Conservation (phyloP, 805 yeast species). For the Kuraishia piskuri region DNA sequence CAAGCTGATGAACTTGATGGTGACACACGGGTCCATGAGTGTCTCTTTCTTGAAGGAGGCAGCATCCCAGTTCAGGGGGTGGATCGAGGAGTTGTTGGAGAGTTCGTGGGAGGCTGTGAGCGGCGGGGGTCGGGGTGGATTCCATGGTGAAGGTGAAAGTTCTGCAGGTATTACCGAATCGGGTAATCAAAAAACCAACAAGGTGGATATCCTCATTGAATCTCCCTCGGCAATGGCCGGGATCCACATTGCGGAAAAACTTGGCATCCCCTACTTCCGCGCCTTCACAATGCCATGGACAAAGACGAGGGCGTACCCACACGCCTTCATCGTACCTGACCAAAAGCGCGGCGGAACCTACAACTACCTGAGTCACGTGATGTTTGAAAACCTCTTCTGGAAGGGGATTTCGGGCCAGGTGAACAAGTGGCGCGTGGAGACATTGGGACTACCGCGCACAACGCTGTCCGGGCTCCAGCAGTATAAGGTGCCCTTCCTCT, state of each 20-base stretch:
- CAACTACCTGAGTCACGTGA: conserved; percentile 84
- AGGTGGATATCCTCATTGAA: conserved; percentile 74
- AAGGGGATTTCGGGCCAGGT: conserved; percentile 82
- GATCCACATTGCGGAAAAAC: conserved; percentile 87
- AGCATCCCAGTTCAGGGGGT: conserved; percentile 62
- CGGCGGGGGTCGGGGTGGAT: too few species aligned
- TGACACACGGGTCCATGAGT: conserved; percentile 79
- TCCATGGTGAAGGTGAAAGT: too few species aligned
- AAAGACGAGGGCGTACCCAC: conserved; percentile 89
- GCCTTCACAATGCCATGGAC: conserved; percentile 99
- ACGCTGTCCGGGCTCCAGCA: conserved; percentile 65
- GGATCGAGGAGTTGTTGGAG: conserved; percentile 68
- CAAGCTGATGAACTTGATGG: conserved; percentile 87
- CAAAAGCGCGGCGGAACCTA: conserved; percentile 90
- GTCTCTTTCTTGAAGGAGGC: conserved; percentile 82
- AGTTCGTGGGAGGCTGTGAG: conserved; percentile 87
- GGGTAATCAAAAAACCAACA: conserved; percentile 9
- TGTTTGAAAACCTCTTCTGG: conserved; percentile 93
- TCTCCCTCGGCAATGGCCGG: conserved; percentile 98
- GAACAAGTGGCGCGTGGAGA: conserved; percentile 76
- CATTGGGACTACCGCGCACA: conserved; percentile 58
- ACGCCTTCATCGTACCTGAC: conserved; percentile 92
- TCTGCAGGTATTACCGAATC: too few species aligned
- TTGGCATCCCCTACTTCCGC: conserved; percentile 82
- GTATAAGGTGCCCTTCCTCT: conserved; percentile 76